Percentiles rank a stretch among this genome's conserved stretches.
Evolutionary conservation across 1,139 yeast species (phyloP).

Genomic region (Geotrichum australiense): DNA sequence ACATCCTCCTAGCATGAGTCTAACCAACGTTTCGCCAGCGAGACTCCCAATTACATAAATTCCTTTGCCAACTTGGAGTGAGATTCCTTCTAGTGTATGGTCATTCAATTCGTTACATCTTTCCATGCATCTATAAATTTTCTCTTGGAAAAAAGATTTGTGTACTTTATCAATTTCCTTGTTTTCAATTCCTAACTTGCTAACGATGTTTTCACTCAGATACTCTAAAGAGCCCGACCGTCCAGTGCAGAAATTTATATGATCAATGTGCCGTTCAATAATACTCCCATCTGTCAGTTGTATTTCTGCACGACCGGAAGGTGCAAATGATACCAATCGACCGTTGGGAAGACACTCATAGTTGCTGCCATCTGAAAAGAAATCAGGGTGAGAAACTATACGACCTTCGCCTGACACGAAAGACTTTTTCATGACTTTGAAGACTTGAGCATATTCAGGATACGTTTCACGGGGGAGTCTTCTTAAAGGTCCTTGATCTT

Average conservation of each 20-base stretch:
- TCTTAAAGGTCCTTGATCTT: slow-evolving; percentile 25
- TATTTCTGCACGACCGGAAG: slow-evolving; percentile 23
- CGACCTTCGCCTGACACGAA: neutral
- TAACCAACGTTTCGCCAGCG: slow-evolving; percentile 32
- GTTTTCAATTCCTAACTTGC: slow-evolving; percentile 5
- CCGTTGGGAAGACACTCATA: slow-evolving; percentile 32
- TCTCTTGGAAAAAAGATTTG: slow-evolving; percentile 9
- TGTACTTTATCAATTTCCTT: slow-evolving; percentile 7
- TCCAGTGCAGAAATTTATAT: slow-evolving; percentile 27
- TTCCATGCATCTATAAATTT: too few relatives aligned
- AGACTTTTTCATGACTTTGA: slow-evolving; percentile 26
- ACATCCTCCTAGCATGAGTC: slow-evolving; percentile 30
- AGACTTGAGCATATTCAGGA: slow-evolving; percentile 32
- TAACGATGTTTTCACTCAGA: slow-evolving; percentile 17
- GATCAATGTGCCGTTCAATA: slow-evolving; percentile 18
- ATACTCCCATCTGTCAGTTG: slow-evolving; percentile 20
- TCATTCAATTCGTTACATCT: too few relatives aligned
- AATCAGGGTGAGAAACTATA: slow-evolving; percentile 2
- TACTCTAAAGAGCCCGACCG: slow-evolving; percentile 29
- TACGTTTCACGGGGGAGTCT: slow-evolving; percentile 31
- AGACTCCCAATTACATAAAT: slow-evolving; percentile 31
- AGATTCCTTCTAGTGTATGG: too few relatives aligned
- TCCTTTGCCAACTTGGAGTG: slow-evolving; percentile 12
- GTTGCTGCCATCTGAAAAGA: slow-evolving; percentile 6
- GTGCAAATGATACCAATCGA: slow-evolving; percentile 21